Evolutionary conservation across 2,329 filamentous ascomycete species (phyloP).

Genomic region (Neocatenulostroma microsporum): DNA sequence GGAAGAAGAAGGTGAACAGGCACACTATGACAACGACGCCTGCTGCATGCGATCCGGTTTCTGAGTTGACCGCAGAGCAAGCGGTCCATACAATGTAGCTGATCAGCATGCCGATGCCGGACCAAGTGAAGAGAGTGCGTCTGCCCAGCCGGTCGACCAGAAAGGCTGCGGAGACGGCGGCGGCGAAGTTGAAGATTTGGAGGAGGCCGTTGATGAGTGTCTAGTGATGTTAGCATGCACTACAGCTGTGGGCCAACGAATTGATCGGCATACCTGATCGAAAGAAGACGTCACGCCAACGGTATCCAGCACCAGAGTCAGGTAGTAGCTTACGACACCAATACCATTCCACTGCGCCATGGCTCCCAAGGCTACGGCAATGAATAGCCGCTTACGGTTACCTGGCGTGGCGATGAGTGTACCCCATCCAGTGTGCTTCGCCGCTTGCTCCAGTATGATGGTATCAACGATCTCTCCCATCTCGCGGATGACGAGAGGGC

Average conservation of each 20-base stretch:
- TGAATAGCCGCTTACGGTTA: constrained; percentile 8
- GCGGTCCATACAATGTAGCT: constrained; percentile 33
- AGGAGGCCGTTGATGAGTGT: constrained; percentile 44
- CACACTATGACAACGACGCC: constrained; percentile 19
- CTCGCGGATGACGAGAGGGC: constrained; percentile 57
- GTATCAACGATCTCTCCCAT: constrained; percentile 50
- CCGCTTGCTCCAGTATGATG: constrained; percentile 10
- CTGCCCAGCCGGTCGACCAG: constrained; percentile 27
- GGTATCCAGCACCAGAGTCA: constrained; percentile 26
- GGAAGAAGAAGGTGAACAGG: constrained; percentile 16
- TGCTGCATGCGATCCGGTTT: constrained; percentile 15
- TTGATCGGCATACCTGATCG: constrained; percentile 29
- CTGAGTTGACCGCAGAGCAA: constrained; percentile 40
- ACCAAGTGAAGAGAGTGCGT: constrained; percentile 24
- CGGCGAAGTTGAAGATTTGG: constrained; percentile 48
- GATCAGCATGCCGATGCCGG: constrained; percentile 31
- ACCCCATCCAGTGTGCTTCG: constrained; percentile 6
- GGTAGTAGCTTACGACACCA: constrained; percentile 32
- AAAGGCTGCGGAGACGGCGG: constrained; percentile 44
- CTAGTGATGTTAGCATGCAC: constrained; percentile 38
- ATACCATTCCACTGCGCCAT: constrained; percentile 20
- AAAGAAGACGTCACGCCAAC: constrained; percentile 11
- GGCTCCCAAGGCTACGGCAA: constrained; percentile 9
- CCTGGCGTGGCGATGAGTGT: constrained; percentile 9
- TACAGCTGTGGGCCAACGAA: constrained; percentile 49